Conservation (phyloP, 2,329 filamentous ascomycete species). For the Sporothrix humicola region DNA sequence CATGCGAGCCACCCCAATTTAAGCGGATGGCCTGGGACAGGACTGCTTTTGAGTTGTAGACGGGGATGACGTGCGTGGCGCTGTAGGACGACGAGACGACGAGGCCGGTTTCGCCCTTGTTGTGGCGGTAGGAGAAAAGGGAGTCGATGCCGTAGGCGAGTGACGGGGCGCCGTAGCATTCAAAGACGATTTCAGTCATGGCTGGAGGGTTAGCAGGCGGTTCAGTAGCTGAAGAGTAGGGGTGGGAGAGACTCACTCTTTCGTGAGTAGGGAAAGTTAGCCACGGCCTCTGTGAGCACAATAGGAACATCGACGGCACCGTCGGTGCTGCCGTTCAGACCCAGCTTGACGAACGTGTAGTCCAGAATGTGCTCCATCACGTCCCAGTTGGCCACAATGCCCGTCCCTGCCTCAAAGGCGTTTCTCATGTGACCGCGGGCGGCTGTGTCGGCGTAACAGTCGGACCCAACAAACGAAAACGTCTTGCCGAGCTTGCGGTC, state of each 20-base stretch:
- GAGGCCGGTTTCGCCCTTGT: slow-evolving; percentile 83
- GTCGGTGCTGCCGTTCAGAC: slow-evolving; percentile 74
- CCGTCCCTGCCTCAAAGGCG: slow-evolving; percentile 87
- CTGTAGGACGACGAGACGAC: slow-evolving; percentile 92
- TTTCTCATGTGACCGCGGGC: slow-evolving; percentile 88
- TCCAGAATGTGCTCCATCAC: slow-evolving; percentile 94
- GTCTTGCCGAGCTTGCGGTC: slow-evolving; percentile 92
- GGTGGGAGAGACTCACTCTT: slow-evolving; percentile 68
- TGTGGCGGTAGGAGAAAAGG: slow-evolving; percentile 93
- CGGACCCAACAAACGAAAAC: slow-evolving; percentile 88
- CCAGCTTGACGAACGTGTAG: slow-evolving; percentile 92
- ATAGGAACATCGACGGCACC: slow-evolving; percentile 83
- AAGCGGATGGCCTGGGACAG: slow-evolving; percentile 84
- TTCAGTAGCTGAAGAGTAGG: too few relatives aligned
- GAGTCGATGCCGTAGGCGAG: slow-evolving; percentile 95
- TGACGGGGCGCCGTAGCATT: slow-evolving; percentile 90
- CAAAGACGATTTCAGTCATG: slow-evolving; percentile 97
- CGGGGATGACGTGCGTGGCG: slow-evolving; percentile 92
- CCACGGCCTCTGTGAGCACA: slow-evolving; percentile 94
- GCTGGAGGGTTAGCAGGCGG: slow-evolving; percentile 55
- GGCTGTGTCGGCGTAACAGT: slow-evolving; percentile 94
- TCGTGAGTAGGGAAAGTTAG: slow-evolving; percentile 85
- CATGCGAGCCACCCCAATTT: slow-evolving; percentile 94
- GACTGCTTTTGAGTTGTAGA: slow-evolving; percentile 83
- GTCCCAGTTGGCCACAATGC: slow-evolving; percentile 96